phyloP scores from a whole-genome alignment of 768 basidiomycete species.

The Kockovaella imperatae region DNA sequence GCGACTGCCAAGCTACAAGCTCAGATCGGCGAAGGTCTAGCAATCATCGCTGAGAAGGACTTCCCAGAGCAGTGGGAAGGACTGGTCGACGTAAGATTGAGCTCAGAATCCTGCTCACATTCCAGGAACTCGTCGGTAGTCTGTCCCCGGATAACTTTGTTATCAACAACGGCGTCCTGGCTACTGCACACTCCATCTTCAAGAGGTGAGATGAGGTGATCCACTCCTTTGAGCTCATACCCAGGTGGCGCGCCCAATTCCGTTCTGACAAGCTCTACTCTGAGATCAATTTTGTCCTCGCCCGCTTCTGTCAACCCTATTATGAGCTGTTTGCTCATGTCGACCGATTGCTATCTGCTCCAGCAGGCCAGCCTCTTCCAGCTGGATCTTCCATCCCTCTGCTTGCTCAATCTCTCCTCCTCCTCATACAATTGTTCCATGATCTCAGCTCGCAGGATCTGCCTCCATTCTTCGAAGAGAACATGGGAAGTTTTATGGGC shows the following conservation, averaged over 20 bases:
- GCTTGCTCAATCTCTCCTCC: slow-evolving; percentile 65
- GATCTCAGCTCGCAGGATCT: slow-evolving; percentile 93
- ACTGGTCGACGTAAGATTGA: slow-evolving; percentile 69
- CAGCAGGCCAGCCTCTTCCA: slow-evolving; percentile 37
- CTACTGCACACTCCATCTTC: slow-evolving; percentile 95
- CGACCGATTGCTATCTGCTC: slow-evolving; percentile 46
- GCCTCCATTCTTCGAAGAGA: slow-evolving; percentile 87
- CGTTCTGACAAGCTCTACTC: slow-evolving; percentile 77
- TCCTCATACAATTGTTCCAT: slow-evolving; percentile 79
- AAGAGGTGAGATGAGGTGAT: slow-evolving; percentile 41
- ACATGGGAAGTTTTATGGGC: slow-evolving; percentile 72
- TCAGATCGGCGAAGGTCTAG: slow-evolving; percentile 87
- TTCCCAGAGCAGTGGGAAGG: slow-evolving; percentile 83
- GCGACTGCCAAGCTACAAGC: slow-evolving; percentile 50
- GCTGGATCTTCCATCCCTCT: slow-evolving; percentile 42
- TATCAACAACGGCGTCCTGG: slow-evolving; percentile 78
- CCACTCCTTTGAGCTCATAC: slow-evolving; percentile 1
- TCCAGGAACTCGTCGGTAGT: slow-evolving; percentile 77
- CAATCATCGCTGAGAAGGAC: slow-evolving; percentile 82
- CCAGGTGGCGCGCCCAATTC: slow-evolving; percentile 82
- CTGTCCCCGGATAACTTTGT: slow-evolving; percentile 74
- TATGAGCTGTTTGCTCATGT: slow-evolving; percentile 63
- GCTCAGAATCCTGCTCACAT: slow-evolving; percentile 1
- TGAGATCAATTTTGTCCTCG: slow-evolving; percentile 84
- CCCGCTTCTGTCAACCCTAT: slow-evolving; percentile 74